Evolutionary conservation across 768 basidiomycete species (phyloP), one percentile per base, ranked within the genome.

Genomic region (Lenzites betulinus): DNA sequence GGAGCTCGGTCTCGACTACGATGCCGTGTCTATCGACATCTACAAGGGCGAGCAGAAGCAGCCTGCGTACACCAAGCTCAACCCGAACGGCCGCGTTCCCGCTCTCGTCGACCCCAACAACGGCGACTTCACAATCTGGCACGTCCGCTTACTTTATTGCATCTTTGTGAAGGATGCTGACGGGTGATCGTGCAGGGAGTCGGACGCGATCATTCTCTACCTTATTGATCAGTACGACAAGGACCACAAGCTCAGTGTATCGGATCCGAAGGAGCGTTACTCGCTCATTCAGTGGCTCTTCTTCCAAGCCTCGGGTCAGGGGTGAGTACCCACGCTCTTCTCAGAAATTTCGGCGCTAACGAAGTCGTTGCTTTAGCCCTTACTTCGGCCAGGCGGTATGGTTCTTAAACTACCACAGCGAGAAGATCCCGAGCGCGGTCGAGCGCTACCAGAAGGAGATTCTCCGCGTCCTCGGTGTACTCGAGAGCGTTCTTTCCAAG

Each of bases 141-240:
- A 41, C 38, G 47, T 54, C 44, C n/a, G 12, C 35, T 11, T 20
- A 3, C 16, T 36, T 4, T 3, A 12, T 22, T 46, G 7, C 11
- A 9, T 23, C n/a, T 9, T 20, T 43, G 42, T 9, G 7, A 16
- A 25, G 13, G 7, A 22, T 7, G 12, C 44, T 46, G 22, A 46
- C 15, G 44, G 22, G 25, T 8, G 44, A 7, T 2, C 22, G 23
- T 25, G 30, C 47, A 68, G 69, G 65, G 76, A 76, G 62, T 70
- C 72, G 25, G 72, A 73, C 49, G 79, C 79, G 48, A 79, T 82
- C 62, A 54, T 80, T 36, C 65, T 76, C 9, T 81, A 79, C 69
- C 70, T 82, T 46, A 69, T 68, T n/a, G 76, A 79, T 60, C 69
- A 73, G 56, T 81, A 81, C 63, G 82, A 83, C 69, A 66, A 60